Evolutionary conservation across 345 rosid species (phyloP).

Genomic region (Gossypium arboreum): DNA sequence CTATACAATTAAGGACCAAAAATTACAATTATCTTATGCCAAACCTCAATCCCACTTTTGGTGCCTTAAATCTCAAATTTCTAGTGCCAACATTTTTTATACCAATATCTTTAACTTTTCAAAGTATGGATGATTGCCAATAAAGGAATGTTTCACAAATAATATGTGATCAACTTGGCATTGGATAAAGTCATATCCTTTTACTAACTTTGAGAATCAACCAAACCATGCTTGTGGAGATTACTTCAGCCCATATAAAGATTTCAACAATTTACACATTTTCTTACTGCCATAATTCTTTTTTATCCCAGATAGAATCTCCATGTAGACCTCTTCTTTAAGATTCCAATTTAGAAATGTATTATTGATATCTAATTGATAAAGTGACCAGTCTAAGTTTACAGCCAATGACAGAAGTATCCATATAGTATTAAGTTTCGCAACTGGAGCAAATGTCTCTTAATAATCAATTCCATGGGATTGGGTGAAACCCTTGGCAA

Average conservation of each 20-base stretch:
- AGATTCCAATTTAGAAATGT: not conserved
- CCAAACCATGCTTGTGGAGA: not conserved
- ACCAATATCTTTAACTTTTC: too few species aligned
- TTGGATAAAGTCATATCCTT: too few species aligned
- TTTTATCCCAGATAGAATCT: not conserved
- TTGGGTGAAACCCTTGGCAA: not conserved
- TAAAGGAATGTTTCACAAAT: not conserved
- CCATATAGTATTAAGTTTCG: not conserved
- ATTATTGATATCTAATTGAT: not conserved
- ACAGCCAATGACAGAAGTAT: not conserved
- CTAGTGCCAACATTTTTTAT: too few species aligned
- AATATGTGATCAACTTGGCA: not conserved
- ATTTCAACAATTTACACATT: not conserved
- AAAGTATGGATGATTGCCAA: too few species aligned
- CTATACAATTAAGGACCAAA: too few species aligned
- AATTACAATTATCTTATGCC: too few species aligned
- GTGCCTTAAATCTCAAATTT: too few species aligned
- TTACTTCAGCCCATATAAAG: not conserved
- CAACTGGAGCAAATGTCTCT: not conserved
- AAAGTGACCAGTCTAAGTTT: not conserved
- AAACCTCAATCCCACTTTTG: too few species aligned
- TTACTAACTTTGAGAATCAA: not conserved
- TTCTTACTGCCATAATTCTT: not conserved
- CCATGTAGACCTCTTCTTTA: not conserved
- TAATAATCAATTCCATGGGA: not conserved